Evolutionary conservation across 352 stramenopile genomes (phyloP).

Genomic region (Peronosclerospora sorghi): DNA sequence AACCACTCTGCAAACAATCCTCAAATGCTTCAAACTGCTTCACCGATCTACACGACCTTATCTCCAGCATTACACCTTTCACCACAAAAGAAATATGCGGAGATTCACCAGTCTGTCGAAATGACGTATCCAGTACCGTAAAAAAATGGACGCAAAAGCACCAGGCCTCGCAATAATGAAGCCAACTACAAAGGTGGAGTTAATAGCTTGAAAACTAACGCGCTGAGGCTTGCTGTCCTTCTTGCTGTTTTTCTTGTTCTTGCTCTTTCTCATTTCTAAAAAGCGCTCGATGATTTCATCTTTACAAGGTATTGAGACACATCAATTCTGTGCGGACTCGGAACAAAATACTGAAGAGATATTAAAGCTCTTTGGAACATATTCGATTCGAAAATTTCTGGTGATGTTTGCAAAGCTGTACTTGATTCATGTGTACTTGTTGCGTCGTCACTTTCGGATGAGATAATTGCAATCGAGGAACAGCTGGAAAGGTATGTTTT

Average conservation of each 20-base stretch:
- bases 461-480: no score
- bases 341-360: constrained; percentile 68
- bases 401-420: no score
- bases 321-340: constrained; percentile 44
- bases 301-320: constrained; percentile 38
- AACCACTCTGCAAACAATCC: constrained; percentile 55
- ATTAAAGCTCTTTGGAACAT: no score
- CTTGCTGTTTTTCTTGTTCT: constrained; percentile 85
- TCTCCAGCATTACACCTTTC: constrained; percentile 60
- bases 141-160: not conserved
- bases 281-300: constrained; percentile 61
- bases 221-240: constrained; percentile 82
- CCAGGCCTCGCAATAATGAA: not conserved
- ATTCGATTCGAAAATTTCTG: no score
- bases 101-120: constrained; percentile 55
- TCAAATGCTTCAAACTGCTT: constrained; percentile 80
- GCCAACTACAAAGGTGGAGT: constrained; percentile 64
- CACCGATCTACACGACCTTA: constrained; percentile 69
- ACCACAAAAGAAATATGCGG: constrained; percentile 67
- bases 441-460: constrained; percentile 67
- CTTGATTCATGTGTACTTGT: no score
- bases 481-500: no score
- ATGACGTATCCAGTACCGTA: constrained; percentile 1
- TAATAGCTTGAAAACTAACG: constrained; percentile 73
- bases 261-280: constrained; percentile 76